Percentiles rank a stretch among this genome's conserved stretches.
These are phyloP conservation scores for Gillenia trifoliata DNA, from an alignment of 306 rosid genomes.

Conservation along the genomic window DNA sequence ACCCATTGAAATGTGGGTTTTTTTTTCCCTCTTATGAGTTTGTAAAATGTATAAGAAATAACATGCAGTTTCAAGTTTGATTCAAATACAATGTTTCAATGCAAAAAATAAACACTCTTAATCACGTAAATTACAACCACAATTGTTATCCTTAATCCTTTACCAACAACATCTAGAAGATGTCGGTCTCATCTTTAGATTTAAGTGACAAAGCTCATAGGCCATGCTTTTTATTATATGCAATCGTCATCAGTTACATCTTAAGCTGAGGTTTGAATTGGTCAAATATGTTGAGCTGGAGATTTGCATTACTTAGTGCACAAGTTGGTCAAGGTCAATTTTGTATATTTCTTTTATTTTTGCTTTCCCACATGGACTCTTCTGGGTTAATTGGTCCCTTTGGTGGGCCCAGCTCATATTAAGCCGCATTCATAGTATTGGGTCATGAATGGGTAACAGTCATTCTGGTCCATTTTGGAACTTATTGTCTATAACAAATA, in stretches of 20 bases:
- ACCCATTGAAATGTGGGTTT: not conserved
- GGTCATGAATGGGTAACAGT: not conserved
- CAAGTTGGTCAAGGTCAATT: slow-evolving; percentile 10
- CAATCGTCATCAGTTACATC: not conserved
- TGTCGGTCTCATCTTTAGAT: too few relatives aligned
- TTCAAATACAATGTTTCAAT: too few relatives aligned
- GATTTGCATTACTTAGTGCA: not conserved
- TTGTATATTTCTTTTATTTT: not conserved
- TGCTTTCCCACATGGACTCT: not conserved
- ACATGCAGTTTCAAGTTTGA: too few relatives aligned
- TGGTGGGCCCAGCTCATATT: not conserved
- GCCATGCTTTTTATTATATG: not conserved
- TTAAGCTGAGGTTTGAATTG: not conserved
- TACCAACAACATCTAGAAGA: too few relatives aligned
- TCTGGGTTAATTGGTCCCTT: not conserved
- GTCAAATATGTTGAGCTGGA: slow-evolving; percentile 16
- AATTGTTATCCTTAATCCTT: too few relatives aligned
- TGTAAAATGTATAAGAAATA: too few relatives aligned
- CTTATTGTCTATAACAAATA: not conserved
- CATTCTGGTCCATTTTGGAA: not conserved
- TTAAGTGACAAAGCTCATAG: too few relatives aligned
- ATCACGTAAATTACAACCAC: too few relatives aligned
- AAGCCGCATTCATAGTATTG: not conserved
- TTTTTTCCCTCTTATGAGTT: not conserved
- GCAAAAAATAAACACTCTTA: too few relatives aligned